A percentile compares a stretch with the other conserved stretches of the same genome.
phyloP scores from a whole-genome alignment of 2,329 filamentous ascomycete genomes.

The Ascomycota sp. region DNA sequence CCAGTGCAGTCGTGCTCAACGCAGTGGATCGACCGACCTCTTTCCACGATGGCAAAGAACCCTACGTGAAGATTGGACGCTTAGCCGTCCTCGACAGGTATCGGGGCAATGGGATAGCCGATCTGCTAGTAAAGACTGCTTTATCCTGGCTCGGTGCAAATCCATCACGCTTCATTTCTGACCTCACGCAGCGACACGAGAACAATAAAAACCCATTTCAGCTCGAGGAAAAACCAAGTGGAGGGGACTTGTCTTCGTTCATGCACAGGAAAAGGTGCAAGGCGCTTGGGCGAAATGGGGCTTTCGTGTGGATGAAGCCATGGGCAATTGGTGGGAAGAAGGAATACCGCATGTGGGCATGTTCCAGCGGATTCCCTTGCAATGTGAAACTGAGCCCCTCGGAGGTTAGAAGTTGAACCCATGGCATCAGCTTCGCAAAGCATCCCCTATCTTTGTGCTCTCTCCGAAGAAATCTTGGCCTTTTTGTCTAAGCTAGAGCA shows the following conservation, averaged over 20 bases:
- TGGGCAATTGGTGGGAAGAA: conserved; percentile 68
- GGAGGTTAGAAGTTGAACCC: too few relatives aligned
- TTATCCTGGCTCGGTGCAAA: conserved; percentile 47
- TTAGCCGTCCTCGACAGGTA: conserved; percentile 49
- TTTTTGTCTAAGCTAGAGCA: too few relatives aligned
- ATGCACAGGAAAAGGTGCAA: conserved; percentile 52
- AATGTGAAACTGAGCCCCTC: too few relatives aligned
- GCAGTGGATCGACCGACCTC: conserved; percentile 23
- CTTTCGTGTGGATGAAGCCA: conserved; percentile 49
- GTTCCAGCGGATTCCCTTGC: too few relatives aligned
- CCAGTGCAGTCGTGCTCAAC: conserved; percentile 2
- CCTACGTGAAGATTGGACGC: conserved; percentile 66
- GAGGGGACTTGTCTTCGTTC: conserved; percentile 57
- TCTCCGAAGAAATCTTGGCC: too few relatives aligned
- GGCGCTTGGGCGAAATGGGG: conserved; percentile 50
- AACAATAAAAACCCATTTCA: conserved; percentile 4
- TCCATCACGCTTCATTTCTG: conserved; percentile 31
- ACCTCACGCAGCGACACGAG: conserved; percentile 18
- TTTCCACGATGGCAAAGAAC: conserved; percentile 41
- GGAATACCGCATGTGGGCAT: conserved; percentile 74
- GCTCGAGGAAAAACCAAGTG: conserved; percentile 33
- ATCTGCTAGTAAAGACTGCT: conserved; percentile 44
- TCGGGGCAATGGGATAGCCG: conserved; percentile 43
- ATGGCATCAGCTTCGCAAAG: too few relatives aligned
- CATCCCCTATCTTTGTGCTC: too few relatives aligned